Percentiles rank a stretch among this genome's conserved stretches.
phyloP scores from a whole-genome alignment of 2,329 filamentous ascomycete species.

The Aureobasidium sp. region DNA sequence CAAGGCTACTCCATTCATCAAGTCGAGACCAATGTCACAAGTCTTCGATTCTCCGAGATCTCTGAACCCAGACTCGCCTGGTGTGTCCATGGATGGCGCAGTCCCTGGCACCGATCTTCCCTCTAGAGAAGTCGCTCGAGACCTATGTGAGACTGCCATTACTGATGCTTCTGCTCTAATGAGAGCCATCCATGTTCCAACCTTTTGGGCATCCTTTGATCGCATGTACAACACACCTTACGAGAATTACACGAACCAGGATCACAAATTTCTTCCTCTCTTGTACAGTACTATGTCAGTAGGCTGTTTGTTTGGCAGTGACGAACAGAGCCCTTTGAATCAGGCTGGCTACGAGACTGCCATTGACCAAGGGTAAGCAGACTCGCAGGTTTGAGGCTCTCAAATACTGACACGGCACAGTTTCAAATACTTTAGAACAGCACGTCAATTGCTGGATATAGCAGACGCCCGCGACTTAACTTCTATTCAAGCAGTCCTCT shows the following conservation, averaged over 20 bases:
- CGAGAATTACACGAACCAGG: constrained; percentile 39
- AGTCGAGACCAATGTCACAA: constrained; percentile 46
- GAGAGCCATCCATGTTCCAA: constrained; percentile 72
- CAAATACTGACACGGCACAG: constrained; percentile 21
- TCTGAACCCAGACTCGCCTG: constrained; percentile 57
- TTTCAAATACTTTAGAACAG: constrained; percentile 44
- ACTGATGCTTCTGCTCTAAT: constrained; percentile 57
- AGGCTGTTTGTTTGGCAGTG: constrained; percentile 41
- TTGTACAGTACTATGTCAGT: constrained; percentile 43
- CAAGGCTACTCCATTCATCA: constrained; percentile 51
- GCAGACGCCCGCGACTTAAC: constrained; percentile 46
- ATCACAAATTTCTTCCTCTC: constrained; percentile 42
- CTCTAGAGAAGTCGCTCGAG: constrained; percentile 48
- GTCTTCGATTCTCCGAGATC: constrained; percentile 60
- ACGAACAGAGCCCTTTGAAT: constrained; percentile 30
- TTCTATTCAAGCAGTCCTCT: constrained; percentile 45
- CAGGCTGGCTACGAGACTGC: constrained; percentile 38
- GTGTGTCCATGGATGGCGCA: constrained; percentile 46
- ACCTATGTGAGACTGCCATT: constrained; percentile 53
- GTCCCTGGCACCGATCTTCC: constrained; percentile 61
- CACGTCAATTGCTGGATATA: constrained; percentile 44
- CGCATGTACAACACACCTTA: constrained; percentile 63
- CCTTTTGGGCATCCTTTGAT: constrained; percentile 71
- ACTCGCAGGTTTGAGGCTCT: background rate
- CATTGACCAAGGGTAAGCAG: constrained; percentile 41